Evolutionary conservation across 176 grass and related monocot species (phyloP), one percentile per base, ranked within the genome.

Genomic region (Avena atlantica): DNA sequence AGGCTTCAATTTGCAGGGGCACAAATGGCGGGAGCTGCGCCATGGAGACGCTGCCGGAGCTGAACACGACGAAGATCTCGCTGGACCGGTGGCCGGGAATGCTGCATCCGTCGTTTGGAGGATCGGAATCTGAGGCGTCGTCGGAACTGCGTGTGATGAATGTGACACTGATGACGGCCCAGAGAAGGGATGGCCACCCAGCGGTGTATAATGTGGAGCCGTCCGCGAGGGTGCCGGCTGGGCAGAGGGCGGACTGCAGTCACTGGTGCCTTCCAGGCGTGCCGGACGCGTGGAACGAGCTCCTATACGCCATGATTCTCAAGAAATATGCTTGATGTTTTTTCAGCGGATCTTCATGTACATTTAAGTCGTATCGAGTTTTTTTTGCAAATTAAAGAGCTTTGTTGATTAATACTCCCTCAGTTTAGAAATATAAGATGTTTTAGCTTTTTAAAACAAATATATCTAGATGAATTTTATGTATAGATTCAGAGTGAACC

Each of bases 221-320:
- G 45, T n/a, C 78, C 20, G 34, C 14, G 24, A 70, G 31, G 62
- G 8, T 4, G 47, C 21, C 81, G 64, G 66, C 2, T 24, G 9
- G 19, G 72, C 78, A 45, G 13, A 77, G 58, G n/a, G 61, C 84
- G 75, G 93, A 95, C 70, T 95, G 93, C 90, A 95, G 93, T 70
- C 93, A 95, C 64, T 92, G 93, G 90, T 95, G 93, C 88, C 86
- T 92, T 40, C 93, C 93, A 1, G 93, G 90, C 17, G 88, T 95
- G 56, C 93, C 90, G 12, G 93, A 95, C 60, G 75, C 79, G 2
- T 95, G 93, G 93, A 95, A 95, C 67, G 86, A 92, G 63, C 90
- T 92, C 53, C 86, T 92, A 7, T 88, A 90, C 25, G 75, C 93
- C 15, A 16, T 88, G 1, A 77, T 95, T 69, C 16, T 89, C 5